Evolutionary conservation across 106 monocot species (phyloP).

Genomic region (Dioscorea dumetorum): DNA sequence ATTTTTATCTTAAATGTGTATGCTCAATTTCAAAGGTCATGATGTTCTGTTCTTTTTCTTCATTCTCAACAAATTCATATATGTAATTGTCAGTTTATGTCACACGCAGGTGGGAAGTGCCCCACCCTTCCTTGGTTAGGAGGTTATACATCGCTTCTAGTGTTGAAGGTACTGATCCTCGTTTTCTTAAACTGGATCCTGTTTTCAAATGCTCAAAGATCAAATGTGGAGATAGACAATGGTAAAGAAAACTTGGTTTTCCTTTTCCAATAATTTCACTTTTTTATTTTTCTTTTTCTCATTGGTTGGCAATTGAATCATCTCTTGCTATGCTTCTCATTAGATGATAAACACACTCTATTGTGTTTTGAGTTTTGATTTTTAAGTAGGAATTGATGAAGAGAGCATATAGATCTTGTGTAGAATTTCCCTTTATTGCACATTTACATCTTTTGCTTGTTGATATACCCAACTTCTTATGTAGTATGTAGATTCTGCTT

Average conservation of each 20-base stretch:
- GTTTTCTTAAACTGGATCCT: conserved; percentile 63
- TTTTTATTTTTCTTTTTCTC: neutral
- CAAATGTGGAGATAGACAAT: conserved; percentile 50
- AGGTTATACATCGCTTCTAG: conserved; percentile 30
- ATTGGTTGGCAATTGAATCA: neutral
- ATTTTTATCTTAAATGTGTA: no score
- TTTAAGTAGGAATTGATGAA: no score
- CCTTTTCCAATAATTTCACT: neutral
- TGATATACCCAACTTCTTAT: no score
- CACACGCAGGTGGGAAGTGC: conserved; percentile 73
- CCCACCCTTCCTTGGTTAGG: conserved; percentile 39
- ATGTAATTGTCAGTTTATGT: neutral
- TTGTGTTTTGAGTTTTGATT: no score
- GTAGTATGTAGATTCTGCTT: no score
- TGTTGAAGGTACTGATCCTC: conserved; percentile 55
- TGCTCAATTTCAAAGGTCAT: neutral
- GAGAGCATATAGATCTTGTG: no score
- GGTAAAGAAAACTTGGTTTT: conserved; percentile 31
- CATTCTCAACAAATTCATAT: neutral
- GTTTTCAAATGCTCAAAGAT: conserved; percentile 67
- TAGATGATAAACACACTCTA: no score
- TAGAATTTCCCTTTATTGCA: no score
- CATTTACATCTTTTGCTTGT: no score
- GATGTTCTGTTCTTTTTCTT: neutral
- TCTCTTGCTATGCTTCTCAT: no score